These are phyloP conservation scores for Wallacemonas collosoma DNA, from an alignment of 208 protist genomes.

Conservation along the genomic window DNA sequence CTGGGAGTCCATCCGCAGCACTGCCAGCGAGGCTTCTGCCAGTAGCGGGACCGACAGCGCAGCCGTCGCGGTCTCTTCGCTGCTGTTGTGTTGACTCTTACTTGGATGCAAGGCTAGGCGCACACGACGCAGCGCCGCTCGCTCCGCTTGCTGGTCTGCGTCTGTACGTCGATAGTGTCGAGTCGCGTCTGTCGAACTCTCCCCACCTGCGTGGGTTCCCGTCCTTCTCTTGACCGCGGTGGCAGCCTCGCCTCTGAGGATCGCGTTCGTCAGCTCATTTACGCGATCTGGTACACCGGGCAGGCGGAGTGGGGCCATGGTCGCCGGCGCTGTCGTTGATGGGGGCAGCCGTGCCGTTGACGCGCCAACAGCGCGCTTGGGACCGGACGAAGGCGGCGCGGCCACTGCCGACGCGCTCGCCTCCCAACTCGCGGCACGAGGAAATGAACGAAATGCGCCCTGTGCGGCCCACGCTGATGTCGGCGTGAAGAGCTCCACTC, in stretches of 20 bases:
- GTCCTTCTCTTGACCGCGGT: not conserved
- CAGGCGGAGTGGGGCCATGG: not conserved
- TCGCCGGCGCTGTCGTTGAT: not conserved
- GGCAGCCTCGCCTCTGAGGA: not conserved
- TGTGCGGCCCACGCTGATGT: not conserved
- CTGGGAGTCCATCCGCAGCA: conserved; percentile 9
- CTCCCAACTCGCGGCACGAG: not conserved
- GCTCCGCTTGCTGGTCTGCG: not conserved
- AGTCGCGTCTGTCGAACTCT: too few species aligned
- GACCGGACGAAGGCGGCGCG: too few species aligned
- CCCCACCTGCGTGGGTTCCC: too few species aligned
- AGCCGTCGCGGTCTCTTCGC: too few species aligned
- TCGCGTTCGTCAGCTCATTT: conserved; percentile 7
- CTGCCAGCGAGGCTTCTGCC: conserved; percentile 1
- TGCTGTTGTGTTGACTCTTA: not conserved
- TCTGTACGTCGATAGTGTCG: not conserved
- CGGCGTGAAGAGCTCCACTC: not conserved
- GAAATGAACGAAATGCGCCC: not conserved
- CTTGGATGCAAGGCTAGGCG: not conserved
- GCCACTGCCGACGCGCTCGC: not conserved
- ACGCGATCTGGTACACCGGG: not conserved
- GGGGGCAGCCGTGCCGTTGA: too few species aligned
- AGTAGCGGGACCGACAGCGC: not conserved
- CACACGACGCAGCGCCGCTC: not conserved
- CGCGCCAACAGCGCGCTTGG: too few species aligned